phyloP scores from a whole-genome alignment of 2,329 filamentous ascomycete species.

The Macrophomina phaseolina region DNA sequence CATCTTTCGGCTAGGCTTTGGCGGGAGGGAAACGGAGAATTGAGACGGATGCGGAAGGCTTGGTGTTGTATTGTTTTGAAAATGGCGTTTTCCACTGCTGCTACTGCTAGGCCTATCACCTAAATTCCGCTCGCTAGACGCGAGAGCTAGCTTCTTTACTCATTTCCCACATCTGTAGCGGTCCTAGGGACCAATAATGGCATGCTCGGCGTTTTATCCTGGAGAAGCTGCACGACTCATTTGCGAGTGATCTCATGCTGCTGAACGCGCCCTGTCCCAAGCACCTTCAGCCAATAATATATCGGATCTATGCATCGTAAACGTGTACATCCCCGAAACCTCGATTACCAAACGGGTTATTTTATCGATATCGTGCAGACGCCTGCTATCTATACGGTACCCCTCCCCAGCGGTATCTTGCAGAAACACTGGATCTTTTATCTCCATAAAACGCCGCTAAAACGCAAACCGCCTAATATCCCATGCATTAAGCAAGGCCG shows the following conservation, averaged over 20 bases:
- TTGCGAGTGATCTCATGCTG: neutral
- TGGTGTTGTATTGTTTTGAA: conserved; percentile 25
- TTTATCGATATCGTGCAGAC: conserved; percentile 19
- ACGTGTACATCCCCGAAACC: neutral
- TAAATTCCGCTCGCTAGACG: conserved; percentile 25
- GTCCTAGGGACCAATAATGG: conserved; percentile 19
- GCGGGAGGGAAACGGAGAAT: conserved; percentile 21
- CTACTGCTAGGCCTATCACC: conserved; percentile 25
- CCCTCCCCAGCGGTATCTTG: neutral
- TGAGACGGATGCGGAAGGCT: conserved; percentile 23
- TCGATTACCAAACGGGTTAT: neutral
- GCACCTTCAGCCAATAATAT: neutral
- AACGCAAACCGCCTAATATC: conserved; percentile 5
- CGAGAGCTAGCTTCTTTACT: conserved; percentile 26
- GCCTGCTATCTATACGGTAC: conserved; percentile 15
- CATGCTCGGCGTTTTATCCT: conserved; percentile 22
- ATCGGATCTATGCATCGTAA: conserved; percentile 13
- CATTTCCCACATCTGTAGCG: conserved; percentile 16
- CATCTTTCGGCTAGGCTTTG: conserved; percentile 23
- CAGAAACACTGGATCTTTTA: conserved; percentile 17
- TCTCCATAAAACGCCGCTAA: conserved; percentile 13
- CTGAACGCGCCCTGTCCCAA: neutral
- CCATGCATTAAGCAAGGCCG: neutral
- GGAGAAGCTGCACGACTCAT: conserved; percentile 10
- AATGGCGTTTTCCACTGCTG: conserved; percentile 24